Conservation (phyloP, 228 moss, liverwort and hornwort genomes). For the Sphagnum fallax region DNA sequence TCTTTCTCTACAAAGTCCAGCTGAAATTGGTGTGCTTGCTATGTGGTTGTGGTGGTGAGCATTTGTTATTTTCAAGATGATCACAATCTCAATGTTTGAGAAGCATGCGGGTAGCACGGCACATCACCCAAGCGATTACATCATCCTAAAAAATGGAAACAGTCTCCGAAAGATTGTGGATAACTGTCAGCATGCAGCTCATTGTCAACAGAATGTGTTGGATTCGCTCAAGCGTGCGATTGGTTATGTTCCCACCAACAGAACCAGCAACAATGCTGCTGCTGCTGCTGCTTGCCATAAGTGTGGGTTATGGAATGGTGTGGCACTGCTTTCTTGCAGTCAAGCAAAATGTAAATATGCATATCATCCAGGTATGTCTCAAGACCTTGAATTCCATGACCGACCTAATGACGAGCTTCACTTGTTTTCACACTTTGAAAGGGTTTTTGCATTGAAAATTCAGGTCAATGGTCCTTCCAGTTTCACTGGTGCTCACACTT, state of each 20-base stretch:
- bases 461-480: no score
- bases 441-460: not conserved
- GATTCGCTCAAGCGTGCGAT: constrained; percentile 37
- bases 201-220: constrained; percentile 36
- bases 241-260: constrained; percentile 29
- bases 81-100: constrained; percentile 89
- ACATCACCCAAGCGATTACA: constrained; percentile 87
- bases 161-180: constrained; percentile 73
- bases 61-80: constrained; percentile 39
- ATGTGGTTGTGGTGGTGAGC: not conserved
- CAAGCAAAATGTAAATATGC: constrained; percentile 18
- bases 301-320: constrained; percentile 29
- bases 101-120: constrained; percentile 89
- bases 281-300: constrained; percentile 18
- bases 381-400: no score
- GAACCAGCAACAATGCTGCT: constrained; percentile 14
- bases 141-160: constrained; percentile 80
- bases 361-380: constrained; percentile 25
- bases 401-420: not conserved
- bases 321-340: constrained; percentile 19
- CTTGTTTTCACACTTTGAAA: not conserved
- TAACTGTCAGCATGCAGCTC: constrained; percentile 40
- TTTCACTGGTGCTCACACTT: no score
- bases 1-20: no score
- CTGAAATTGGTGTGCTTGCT: no score